A percentile compares a stretch with the other conserved stretches of the same genome.
Conservation (phyloP, 2,329 filamentous ascomycete species). For the Phialophora expanda region DNA sequence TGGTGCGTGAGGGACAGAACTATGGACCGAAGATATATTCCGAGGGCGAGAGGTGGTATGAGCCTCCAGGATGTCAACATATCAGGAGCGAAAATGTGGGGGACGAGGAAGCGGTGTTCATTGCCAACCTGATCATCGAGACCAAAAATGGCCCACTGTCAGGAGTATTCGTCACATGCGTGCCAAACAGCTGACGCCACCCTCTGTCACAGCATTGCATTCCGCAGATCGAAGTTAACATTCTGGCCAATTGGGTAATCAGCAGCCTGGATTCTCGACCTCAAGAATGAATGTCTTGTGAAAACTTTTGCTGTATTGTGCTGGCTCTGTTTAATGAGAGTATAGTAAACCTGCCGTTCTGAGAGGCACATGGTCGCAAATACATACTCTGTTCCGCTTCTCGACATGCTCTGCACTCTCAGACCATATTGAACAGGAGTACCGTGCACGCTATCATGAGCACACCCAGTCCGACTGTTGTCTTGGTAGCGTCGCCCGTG, state of each 20-base stretch:
- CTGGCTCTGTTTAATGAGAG: too few relatives aligned
- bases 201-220: background rate
- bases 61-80: constrained; percentile 27
- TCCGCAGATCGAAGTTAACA: background rate
- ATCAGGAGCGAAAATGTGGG: constrained; percentile 20
- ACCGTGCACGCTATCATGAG: background rate
- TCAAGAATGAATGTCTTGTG: background rate
- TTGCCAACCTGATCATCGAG: constrained; percentile 24
- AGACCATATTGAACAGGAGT: background rate
- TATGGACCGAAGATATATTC: constrained; percentile 11
- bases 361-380: background rate
- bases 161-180: background rate
- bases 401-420: background rate
- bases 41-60: constrained; percentile 23
- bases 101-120: constrained; percentile 23
- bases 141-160: background rate
- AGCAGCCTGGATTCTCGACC: background rate
- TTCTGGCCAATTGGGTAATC: background rate
- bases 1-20: constrained; percentile 55
- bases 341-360: background rate
- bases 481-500: background rate
- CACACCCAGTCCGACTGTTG: background rate
- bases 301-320: background rate
- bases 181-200: background rate
- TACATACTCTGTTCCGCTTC: background rate